phyloP scores from a whole-genome alignment of 345 rosid species.

The Aegle marmelos region DNA sequence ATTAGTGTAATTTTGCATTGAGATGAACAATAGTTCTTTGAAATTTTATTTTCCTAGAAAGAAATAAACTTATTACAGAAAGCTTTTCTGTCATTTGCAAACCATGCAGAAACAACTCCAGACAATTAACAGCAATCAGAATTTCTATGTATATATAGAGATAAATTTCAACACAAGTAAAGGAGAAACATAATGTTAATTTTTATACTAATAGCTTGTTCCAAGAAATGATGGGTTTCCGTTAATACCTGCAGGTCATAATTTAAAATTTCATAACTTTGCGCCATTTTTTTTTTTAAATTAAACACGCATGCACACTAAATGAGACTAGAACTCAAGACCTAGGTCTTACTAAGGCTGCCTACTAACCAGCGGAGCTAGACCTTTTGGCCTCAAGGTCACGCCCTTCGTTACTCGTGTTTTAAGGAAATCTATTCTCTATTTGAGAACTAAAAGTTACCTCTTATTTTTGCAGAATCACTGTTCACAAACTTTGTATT shows the following conservation, averaged over 20 bases:
- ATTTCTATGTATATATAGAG: not conserved
- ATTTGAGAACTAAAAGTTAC: not conserved
- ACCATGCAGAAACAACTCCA: not conserved
- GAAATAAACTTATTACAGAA: not conserved
- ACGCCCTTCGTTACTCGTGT: not conserved
- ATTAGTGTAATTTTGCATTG: not conserved
- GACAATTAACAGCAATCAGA: not conserved
- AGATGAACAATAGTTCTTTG: not conserved
- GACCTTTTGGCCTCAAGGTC: too few relatives aligned
- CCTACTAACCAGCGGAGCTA: too few relatives aligned
- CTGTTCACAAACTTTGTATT: conserved; percentile 1
- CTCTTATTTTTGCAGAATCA: not conserved
- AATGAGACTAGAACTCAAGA: too few relatives aligned
- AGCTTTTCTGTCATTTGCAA: not conserved
- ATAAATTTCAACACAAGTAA: not conserved
- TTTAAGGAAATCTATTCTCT: not conserved
- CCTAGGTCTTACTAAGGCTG: too few relatives aligned
- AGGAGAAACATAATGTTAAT: not conserved
- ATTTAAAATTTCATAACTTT: not conserved
- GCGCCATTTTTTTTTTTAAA: not conserved
- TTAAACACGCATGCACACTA: too few relatives aligned
- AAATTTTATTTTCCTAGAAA: not conserved
- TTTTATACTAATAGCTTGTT: not conserved
- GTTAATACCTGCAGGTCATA: not conserved
- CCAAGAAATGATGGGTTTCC: not conserved